These are phyloP conservation scores for Lactarius deliciosus DNA, from an alignment of 768 basidiomycete species.

Conservation along the genomic window DNA sequence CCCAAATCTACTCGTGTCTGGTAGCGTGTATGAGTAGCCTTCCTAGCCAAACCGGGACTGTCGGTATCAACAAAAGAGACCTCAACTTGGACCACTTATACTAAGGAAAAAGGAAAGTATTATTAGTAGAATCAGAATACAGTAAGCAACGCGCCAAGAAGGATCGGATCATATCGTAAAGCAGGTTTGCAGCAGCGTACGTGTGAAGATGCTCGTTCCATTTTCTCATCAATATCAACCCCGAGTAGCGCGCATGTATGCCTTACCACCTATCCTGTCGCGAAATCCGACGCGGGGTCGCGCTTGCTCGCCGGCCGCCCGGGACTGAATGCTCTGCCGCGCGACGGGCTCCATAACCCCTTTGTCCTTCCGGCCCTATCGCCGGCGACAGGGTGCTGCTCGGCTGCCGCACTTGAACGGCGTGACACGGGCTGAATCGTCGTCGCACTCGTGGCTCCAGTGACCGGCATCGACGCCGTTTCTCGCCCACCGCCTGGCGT, in stretches of 20 bases:
- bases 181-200: not conserved
- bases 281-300: constrained; percentile 27
- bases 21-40: not conserved
- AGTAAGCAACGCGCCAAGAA: not conserved
- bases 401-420: constrained; percentile 5
- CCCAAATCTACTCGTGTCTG: not conserved
- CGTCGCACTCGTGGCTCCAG: not conserved
- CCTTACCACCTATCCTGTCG: constrained; percentile 5
- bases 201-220: not conserved
- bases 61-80: not conserved
- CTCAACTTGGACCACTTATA: not conserved
- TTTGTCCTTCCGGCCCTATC: constrained; percentile 16
- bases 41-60: not conserved
- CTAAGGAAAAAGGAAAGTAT: not conserved
- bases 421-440: constrained; percentile 5
- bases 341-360: constrained; percentile 3
- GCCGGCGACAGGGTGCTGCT: not conserved
- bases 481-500: not conserved
- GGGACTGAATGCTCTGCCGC: constrained; percentile 24
- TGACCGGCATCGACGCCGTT: not conserved
- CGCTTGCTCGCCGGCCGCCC: constrained; percentile 25
- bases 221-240: too few species aligned
- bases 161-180: not conserved
- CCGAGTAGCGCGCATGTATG: not conserved
- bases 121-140: not conserved